These are phyloP conservation scores for Cladosporium colombiae DNA, from an alignment of 2,329 filamentous ascomycete genomes.

Conservation along the genomic window DNA sequence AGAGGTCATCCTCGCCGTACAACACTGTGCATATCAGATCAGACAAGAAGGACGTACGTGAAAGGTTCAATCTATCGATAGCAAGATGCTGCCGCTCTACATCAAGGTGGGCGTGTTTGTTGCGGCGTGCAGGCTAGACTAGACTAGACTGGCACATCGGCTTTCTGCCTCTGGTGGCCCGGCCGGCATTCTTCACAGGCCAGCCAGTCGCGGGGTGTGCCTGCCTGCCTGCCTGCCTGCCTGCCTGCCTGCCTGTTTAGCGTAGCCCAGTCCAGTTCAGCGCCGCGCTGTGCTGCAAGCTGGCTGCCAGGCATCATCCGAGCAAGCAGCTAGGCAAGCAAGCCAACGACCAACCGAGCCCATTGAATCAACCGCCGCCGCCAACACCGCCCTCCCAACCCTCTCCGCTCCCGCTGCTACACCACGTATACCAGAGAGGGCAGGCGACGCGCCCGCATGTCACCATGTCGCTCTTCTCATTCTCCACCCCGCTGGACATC, in stretches of 20 bases:
- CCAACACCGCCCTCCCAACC: not conserved
- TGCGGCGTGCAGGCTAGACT: no score
- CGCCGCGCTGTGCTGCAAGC: not conserved
- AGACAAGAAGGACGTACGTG: not conserved
- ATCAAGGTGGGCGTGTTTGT: not conserved
- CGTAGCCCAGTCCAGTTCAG: not conserved
- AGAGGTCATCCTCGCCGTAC: not conserved
- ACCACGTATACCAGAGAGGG: conserved; percentile 8
- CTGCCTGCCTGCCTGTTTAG: no score
- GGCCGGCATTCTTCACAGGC: conserved; percentile 1
- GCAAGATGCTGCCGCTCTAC: not conserved
- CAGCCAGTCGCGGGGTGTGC: not conserved
- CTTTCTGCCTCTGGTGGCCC: not conserved
- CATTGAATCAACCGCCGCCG: conserved; percentile 8
- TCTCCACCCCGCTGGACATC: conserved; percentile 97
- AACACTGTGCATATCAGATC: not conserved
- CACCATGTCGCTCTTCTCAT: conserved; percentile 87
- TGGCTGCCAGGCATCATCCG: conserved; percentile 3
- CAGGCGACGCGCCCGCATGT: conserved; percentile 19
- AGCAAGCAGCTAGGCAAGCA: not conserved
- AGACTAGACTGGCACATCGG: not conserved
- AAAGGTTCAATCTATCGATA: not conserved
- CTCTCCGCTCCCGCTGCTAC: not conserved
- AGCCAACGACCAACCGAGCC: not conserved
- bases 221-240: no score